Evolutionary conservation across 768 basidiomycete species (phyloP).

Genomic region (Amanita exitialis): DNA sequence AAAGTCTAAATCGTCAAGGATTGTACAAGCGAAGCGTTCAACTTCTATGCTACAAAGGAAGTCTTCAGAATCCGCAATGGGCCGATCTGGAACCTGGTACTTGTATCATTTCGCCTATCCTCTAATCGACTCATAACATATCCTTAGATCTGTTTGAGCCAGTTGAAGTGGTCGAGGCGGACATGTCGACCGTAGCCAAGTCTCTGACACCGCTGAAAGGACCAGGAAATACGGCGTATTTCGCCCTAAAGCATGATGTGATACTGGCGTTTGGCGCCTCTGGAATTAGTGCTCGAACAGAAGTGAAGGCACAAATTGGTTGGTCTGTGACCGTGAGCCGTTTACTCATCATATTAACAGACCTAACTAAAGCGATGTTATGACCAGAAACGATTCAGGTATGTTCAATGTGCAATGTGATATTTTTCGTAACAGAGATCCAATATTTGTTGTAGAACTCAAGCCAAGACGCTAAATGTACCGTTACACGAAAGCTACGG

Average conservation of each 20-base stretch:
- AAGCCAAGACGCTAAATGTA: constrained; percentile 1
- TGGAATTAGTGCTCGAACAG: constrained; percentile 12
- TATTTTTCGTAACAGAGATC: no score
- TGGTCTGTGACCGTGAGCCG: constrained; percentile 11
- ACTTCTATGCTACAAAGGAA: constrained; percentile 13
- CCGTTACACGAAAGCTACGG: constrained; percentile 6
- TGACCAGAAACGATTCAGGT: constrained; percentile 3
- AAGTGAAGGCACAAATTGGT: constrained; percentile 11
- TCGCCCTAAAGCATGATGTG: constrained; percentile 11
- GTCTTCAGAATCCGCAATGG: constrained; percentile 1
- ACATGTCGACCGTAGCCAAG: constrained; percentile 3
- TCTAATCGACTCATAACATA: neutral
- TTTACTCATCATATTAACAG: neutral
- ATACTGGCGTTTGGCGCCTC: constrained; percentile 11
- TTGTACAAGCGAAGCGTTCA: constrained; percentile 5
- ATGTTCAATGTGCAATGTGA: neutral
- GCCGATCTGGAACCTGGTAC: constrained; percentile 3
- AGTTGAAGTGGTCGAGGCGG: constrained; percentile 2
- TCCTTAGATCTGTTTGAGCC: constrained; percentile 5
- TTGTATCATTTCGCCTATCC: neutral
- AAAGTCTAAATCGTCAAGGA: constrained; percentile 8
- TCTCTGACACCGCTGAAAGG: constrained; percentile 4
- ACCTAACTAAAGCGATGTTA: neutral
- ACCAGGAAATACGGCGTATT: constrained; percentile 7
- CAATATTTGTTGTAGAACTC: neutral